Evolutionary conservation across 768 basidiomycete genomes (phyloP).

Genomic region (Russula emetica): DNA sequence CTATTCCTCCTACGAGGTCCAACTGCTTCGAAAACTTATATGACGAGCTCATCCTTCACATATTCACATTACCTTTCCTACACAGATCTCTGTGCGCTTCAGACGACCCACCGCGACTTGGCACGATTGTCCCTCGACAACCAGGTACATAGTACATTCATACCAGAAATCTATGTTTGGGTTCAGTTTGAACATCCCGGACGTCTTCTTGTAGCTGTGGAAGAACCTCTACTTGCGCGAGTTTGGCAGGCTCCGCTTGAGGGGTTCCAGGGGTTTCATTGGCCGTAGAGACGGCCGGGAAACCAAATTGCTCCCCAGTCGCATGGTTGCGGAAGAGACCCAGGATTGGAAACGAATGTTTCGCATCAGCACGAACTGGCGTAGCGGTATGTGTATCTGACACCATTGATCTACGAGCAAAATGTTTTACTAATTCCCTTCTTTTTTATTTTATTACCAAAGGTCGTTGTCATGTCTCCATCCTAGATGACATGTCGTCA

Average conservation of each 20-base stretch:
- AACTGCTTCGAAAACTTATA: conserved; percentile 52
- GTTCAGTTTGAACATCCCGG: conserved; percentile 24
- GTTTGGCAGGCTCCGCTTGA: conserved; percentile 63
- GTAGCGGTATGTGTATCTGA: conserved; percentile 50
- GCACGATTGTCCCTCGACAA: conserved; percentile 62
- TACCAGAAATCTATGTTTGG: conserved; percentile 25
- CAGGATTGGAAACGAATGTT: conserved; percentile 88
- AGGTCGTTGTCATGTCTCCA: conserved; percentile 54
- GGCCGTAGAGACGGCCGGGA: conserved; percentile 53
- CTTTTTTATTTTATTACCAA: not conserved
- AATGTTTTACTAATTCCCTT: not conserved
- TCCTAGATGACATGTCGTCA: conserved; percentile 9
- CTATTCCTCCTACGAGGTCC: conserved; percentile 29
- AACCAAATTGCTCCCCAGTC: conserved; percentile 54
- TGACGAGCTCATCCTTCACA: conserved; percentile 70
- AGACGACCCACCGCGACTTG: conserved; percentile 62
- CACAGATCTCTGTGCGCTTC: conserved; percentile 61
- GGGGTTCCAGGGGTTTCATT: conserved; percentile 63
- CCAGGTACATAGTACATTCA: conserved; percentile 44
- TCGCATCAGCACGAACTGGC: conserved; percentile 78
- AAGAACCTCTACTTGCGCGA: conserved; percentile 56
- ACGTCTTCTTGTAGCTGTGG: conserved; percentile 52
- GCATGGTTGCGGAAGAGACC: conserved; percentile 37
- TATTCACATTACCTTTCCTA: conserved; percentile 69
- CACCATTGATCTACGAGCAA: conserved; percentile 7